These are phyloP conservation scores for Exophiala lecanii-corni DNA, from an alignment of 2,329 filamentous ascomycete species.

Conservation along the genomic window DNA sequence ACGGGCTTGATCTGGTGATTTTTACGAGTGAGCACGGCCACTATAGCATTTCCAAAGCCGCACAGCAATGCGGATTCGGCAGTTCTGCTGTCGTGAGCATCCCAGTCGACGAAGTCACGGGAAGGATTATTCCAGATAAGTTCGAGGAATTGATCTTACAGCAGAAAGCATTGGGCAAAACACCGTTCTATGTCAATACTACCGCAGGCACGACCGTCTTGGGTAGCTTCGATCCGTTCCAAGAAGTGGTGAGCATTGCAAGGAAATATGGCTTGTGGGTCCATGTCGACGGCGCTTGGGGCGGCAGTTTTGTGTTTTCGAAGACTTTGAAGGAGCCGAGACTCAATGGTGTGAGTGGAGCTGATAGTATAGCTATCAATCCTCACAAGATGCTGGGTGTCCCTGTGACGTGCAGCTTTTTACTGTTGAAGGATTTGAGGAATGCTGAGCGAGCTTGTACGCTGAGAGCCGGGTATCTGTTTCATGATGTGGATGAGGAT, in stretches of 20 bases:
- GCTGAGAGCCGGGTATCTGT: slow-evolving; percentile 79
- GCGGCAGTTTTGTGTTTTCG: slow-evolving; percentile 76
- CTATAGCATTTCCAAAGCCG: slow-evolving; percentile 91
- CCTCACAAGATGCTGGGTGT: slow-evolving; percentile 97
- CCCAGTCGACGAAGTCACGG: slow-evolving; percentile 61
- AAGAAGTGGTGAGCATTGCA: slow-evolving; percentile 65
- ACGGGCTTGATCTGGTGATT: slow-evolving; percentile 60
- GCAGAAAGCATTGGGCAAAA: slow-evolving; percentile 64
- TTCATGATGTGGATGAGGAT: slow-evolving; percentile 55
- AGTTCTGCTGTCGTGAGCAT: slow-evolving; percentile 67
- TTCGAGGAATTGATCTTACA: slow-evolving; percentile 60
- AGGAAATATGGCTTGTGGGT: slow-evolving; percentile 74
- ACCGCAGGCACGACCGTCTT: slow-evolving; percentile 93
- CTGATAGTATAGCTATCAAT: slow-evolving; percentile 80
- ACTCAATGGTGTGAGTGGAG: slow-evolving; percentile 65
- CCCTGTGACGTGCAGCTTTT: slow-evolving; percentile 84
- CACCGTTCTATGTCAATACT: slow-evolving; percentile 90
- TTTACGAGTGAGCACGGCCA: slow-evolving; percentile 90
- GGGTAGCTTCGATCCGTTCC: slow-evolving; percentile 80
- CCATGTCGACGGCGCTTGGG: slow-evolving; percentile 91
- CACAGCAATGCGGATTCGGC: slow-evolving; percentile 84
- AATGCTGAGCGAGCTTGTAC: slow-evolving; percentile 81
- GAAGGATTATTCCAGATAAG: slow-evolving; percentile 64
- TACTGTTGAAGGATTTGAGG: slow-evolving; percentile 70
- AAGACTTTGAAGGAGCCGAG: slow-evolving; percentile 54